A percentile compares a stretch with the other conserved stretches of the same genome.
Conservation (phyloP, 2,329 filamentous ascomycete species). For the Pseudogymnoascus sp. region DNA sequence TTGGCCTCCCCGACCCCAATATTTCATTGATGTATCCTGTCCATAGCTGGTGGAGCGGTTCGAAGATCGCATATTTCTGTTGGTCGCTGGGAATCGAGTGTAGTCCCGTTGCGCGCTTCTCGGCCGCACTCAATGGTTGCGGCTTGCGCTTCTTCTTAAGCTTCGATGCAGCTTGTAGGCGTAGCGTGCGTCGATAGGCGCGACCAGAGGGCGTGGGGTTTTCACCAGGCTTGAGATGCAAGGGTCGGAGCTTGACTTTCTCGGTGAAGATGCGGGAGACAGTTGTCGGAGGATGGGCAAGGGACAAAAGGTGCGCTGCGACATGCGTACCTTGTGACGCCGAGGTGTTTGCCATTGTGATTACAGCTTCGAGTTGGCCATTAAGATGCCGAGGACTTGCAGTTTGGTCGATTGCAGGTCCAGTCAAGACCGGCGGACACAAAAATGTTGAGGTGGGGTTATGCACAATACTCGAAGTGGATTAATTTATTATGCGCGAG, state of each 20-base stretch:
- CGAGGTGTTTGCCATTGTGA: slow-evolving; percentile 3
- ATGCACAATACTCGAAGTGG: neutral
- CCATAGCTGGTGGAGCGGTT: slow-evolving; percentile 73
- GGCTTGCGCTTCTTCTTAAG: slow-evolving; percentile 40
- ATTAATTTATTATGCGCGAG: neutral
- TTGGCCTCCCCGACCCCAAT: slow-evolving; percentile 42
- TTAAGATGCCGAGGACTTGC: neutral
- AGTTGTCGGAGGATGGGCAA: slow-evolving; percentile 69
- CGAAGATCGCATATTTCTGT: slow-evolving; percentile 66
- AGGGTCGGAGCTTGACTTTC: slow-evolving; percentile 72
- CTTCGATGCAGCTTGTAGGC: slow-evolving; percentile 30
- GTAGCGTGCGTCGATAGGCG: slow-evolving; percentile 33
- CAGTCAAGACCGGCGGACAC: neutral
- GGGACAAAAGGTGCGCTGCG: slow-evolving; percentile 58
- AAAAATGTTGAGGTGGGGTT: slow-evolving; percentile 4
- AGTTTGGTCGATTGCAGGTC: neutral
- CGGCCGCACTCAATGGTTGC: slow-evolving; percentile 66
- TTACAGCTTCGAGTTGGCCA: neutral
- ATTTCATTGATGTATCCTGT: slow-evolving; percentile 76
- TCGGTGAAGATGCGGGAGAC: slow-evolving; percentile 67
- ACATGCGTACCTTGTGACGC: slow-evolving; percentile 22
- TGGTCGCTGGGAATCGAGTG: slow-evolving; percentile 64
- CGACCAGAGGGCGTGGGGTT: slow-evolving; percentile 39
- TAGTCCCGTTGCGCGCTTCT: slow-evolving; percentile 64
- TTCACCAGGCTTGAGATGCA: slow-evolving; percentile 69